Evolutionary conservation across 2,329 filamentous ascomycete genomes (phyloP).

Genomic region (Parascedosporium putredinis): DNA sequence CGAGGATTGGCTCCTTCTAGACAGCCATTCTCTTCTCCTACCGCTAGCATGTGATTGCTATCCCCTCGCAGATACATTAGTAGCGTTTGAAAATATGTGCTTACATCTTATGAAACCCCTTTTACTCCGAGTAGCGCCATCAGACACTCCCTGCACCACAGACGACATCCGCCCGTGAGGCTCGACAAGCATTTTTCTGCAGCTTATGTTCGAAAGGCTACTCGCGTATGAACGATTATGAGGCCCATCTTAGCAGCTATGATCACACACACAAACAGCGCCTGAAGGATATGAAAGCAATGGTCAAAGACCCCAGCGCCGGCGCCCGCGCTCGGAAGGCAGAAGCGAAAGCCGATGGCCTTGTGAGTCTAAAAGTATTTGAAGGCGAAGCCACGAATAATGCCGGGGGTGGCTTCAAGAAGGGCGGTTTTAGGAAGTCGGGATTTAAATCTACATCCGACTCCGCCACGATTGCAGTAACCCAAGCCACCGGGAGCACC

Average conservation of each 20-base stretch:
- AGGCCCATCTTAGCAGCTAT: conserved; percentile 87
- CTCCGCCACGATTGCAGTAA: conserved; percentile 19
- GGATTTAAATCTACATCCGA: conserved; percentile 70
- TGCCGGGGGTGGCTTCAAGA: conserved; percentile 45
- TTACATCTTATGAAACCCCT: too few species aligned
- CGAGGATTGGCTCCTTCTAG: too few species aligned
- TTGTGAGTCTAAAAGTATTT: conserved; percentile 56
- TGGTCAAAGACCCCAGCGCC: conserved; percentile 61
- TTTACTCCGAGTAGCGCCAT: conserved; percentile 31
- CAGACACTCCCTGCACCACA: conserved; percentile 49
- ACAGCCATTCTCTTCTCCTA: too few species aligned
- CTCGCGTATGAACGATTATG: conserved; percentile 88
- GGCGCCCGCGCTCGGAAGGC: conserved; percentile 55
- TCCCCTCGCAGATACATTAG: too few species aligned
- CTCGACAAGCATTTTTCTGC: conserved; percentile 73
- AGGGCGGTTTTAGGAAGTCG: conserved; percentile 68
- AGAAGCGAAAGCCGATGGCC: conserved; percentile 58
- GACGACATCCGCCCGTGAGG: conserved; percentile 59
- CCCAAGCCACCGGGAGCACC: conserved; percentile 12
- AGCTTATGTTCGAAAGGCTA: conserved; percentile 90
- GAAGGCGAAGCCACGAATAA: conserved; percentile 16
- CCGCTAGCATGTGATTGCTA: background rate
- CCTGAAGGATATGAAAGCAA: conserved; percentile 77
- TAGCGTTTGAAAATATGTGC: too few species aligned
- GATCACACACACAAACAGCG: conserved; percentile 93